phyloP scores from a whole-genome alignment of 2,329 filamentous ascomycete species.

The Talaromyces atroroseus region DNA sequence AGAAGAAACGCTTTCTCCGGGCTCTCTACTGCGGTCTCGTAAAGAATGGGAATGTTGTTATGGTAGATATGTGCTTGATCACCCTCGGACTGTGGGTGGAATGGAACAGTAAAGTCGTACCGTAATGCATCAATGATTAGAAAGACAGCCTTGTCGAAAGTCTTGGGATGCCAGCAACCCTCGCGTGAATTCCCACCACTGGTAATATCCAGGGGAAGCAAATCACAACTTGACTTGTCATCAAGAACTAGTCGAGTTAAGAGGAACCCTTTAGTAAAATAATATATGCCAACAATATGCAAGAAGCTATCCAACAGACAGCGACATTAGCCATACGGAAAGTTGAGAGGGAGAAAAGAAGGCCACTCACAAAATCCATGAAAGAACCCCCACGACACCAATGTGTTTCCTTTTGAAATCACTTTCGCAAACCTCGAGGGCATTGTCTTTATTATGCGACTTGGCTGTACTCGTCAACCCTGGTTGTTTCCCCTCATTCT shows the following conservation, averaged over 20 bases:
- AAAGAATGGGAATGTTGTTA: constrained; percentile 78
- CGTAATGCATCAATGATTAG: constrained; percentile 88
- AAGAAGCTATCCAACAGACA: constrained; percentile 48
- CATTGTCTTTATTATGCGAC: constrained; percentile 21
- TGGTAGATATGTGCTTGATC: constrained; percentile 63
- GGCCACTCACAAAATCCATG: constrained; percentile 37
- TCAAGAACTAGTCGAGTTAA: constrained; percentile 78
- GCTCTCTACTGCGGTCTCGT: constrained; percentile 69
- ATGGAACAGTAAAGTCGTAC: constrained; percentile 93
- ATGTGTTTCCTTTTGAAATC: constrained; percentile 36
- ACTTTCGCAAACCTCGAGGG: constrained; percentile 27
- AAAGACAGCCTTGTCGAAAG: constrained; percentile 85
- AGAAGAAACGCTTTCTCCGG: constrained; percentile 82
- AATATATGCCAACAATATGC: constrained; percentile 74
- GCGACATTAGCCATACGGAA: not conserved
- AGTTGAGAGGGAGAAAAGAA: not conserved
- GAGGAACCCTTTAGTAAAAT: constrained; percentile 93
- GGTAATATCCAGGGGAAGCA: constrained; percentile 55
- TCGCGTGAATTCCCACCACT: constrained; percentile 36
- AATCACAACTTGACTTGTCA: constrained; percentile 64
- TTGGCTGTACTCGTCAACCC: not conserved
- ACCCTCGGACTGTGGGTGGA: constrained; percentile 43
- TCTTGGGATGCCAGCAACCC: constrained; percentile 95
- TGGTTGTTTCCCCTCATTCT: not conserved
- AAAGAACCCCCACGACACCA: constrained; percentile 33